A percentile compares a stretch with the other conserved stretches of the same genome.
These are phyloP conservation scores for Lactarius tabidus DNA, from an alignment of 768 basidiomycete genomes.

Conservation along the genomic window DNA sequence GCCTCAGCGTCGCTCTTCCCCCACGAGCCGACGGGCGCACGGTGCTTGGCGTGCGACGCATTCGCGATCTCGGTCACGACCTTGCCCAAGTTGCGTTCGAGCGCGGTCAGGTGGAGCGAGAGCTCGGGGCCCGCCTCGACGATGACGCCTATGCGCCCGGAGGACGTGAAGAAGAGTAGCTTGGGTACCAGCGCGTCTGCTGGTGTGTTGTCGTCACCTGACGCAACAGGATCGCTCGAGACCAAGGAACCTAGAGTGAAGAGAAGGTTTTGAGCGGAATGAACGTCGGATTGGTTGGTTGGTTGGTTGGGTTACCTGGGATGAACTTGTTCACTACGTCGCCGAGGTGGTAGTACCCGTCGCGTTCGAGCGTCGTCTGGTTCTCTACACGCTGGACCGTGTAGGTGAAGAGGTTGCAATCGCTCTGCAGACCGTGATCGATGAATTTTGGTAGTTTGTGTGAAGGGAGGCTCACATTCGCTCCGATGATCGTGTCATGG, in stretches of 20 bases:
- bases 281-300: not conserved
- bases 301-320: slow-evolving; percentile 57
- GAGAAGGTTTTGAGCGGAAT: not conserved
- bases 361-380: slow-evolving; percentile 49
- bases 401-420: slow-evolving; percentile 66
- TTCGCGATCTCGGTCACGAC: slow-evolving; percentile 52
- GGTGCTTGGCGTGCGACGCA: slow-evolving; percentile 58
- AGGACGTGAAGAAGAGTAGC: slow-evolving; percentile 71
- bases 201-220: slow-evolving; percentile 30
- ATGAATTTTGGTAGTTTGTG: not conserved
- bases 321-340: slow-evolving; percentile 78
- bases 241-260: slow-evolving; percentile 49
- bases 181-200: slow-evolving; percentile 43
- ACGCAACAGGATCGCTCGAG: slow-evolving; percentile 42
- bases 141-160: slow-evolving; percentile 75
- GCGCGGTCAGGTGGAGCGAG: slow-evolving; percentile 55
- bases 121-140: slow-evolving; percentile 53
- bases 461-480: slow-evolving; percentile 54
- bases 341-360: slow-evolving; percentile 69
- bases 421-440: slow-evolving; percentile 41
- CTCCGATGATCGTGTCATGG: slow-evolving; percentile 57
- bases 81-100: slow-evolving; percentile 71
- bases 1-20: slow-evolving; percentile 57
- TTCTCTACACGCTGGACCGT: slow-evolving; percentile 42
- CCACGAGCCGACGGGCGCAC: slow-evolving; percentile 56